Conservation (phyloP, 73 alveolate genomes). For the Paramecium caudatum region DNA sequence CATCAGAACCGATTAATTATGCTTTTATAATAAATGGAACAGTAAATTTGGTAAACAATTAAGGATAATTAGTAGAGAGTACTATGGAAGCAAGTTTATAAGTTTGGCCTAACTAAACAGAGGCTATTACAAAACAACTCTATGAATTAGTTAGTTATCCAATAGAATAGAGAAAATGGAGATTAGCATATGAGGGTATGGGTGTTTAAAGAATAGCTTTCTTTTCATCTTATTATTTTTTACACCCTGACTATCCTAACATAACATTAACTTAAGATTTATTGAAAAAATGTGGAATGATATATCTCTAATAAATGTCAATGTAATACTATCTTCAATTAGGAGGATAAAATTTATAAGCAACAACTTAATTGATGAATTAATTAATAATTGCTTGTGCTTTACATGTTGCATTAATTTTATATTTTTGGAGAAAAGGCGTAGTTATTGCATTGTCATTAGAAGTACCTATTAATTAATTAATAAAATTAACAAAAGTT, state of each 20-base stretch:
- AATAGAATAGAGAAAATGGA: conserved; percentile 21
- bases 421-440: conserved; percentile 52
- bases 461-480: conserved; percentile 21
- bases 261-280: not conserved
- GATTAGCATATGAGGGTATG: conserved; percentile 39
- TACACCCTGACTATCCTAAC: not conserved
- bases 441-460: conserved; percentile 50
- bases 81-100: not conserved
- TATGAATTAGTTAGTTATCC: not conserved
- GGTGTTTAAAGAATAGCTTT: conserved; percentile 8
- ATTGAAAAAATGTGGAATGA: not conserved
- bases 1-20: not conserved
- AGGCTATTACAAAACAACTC: not conserved
- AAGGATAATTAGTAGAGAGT: not conserved
- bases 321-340: not conserved
- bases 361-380: not conserved
- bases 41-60: too few species aligned
- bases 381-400: conserved; percentile 22
- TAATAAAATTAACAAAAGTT: not conserved
- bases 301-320: conserved; percentile 1
- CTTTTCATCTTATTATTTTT: conserved; percentile 12
- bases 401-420: not conserved
- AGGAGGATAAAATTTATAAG: not conserved
- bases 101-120: conserved; percentile 1
- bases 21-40: not conserved